Percentiles rank a stretch among this genome's conserved stretches.
These are phyloP conservation scores for Celoporthe dispersa DNA, from an alignment of 2,329 filamentous ascomycete species.

Conservation along the genomic window DNA sequence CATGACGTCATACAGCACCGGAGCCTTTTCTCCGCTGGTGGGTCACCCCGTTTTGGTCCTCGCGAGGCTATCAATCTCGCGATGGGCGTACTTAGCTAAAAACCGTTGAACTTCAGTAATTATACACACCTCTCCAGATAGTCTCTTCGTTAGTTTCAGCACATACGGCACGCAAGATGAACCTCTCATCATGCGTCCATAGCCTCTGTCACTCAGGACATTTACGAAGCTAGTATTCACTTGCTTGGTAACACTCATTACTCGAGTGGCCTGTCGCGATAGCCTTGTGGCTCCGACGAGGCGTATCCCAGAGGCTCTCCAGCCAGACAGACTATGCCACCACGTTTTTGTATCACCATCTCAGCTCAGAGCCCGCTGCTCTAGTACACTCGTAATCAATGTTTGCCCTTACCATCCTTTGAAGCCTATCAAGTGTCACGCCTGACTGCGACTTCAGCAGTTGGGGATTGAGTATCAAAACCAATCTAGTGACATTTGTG, in stretches of 20 bases:
- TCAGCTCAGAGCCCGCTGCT: not conserved
- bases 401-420: not conserved
- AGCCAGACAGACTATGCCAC: not conserved
- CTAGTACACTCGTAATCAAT: not conserved
- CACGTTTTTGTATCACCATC: not conserved
- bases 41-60: fast-evolving
- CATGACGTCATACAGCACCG: not conserved
- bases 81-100: not conserved
- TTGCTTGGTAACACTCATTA: too few relatives aligned
- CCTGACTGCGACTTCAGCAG: too few relatives aligned
- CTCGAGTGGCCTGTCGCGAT: not conserved
- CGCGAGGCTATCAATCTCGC: not conserved
- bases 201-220: too few relatives aligned
- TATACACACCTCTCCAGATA: too few relatives aligned
- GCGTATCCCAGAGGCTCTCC: not conserved
- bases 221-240: too few relatives aligned
- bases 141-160: too few relatives aligned
- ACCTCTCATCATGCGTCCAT: too few relatives aligned
- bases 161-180: not conserved
- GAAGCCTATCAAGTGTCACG: too few relatives aligned
- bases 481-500: too few relatives aligned
- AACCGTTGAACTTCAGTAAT: not conserved
- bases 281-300: not conserved
- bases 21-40: not conserved
- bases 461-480: too few relatives aligned